These are phyloP conservation scores for Arthrobotrys sphaeroides DNA, from an alignment of 2,329 filamentous ascomycete species.

Conservation along the genomic window DNA sequence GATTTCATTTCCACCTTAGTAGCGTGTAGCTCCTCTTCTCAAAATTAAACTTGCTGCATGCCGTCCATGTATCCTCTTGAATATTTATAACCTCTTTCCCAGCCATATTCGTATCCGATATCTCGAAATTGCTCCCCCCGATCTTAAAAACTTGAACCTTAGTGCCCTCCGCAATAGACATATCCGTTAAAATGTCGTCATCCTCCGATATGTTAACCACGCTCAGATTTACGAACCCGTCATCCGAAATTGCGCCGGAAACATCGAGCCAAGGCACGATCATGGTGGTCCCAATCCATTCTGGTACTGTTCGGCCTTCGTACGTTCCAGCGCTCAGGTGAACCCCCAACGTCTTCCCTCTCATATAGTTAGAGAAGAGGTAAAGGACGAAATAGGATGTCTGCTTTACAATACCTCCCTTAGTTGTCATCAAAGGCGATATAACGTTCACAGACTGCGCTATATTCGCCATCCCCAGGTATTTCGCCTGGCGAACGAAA, in stretches of 20 bases:
- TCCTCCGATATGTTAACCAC: slow-evolving; percentile 77
- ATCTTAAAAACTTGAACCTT: slow-evolving; percentile 72
- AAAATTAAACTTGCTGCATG: slow-evolving; percentile 71
- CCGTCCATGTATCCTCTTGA: slow-evolving; percentile 72
- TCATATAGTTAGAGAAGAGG: slow-evolving; percentile 77
- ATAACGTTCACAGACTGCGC: slow-evolving; percentile 83
- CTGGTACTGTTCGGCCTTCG: slow-evolving; percentile 72
- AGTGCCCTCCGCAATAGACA: slow-evolving; percentile 65
- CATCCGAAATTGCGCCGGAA: slow-evolving; percentile 68
- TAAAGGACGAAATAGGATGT: slow-evolving; percentile 79
- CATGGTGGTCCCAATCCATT: slow-evolving; percentile 72
- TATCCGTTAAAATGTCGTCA: slow-evolving; percentile 68
- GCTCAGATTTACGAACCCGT: slow-evolving; percentile 71
- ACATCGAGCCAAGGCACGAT: slow-evolving; percentile 77
- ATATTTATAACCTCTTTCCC: slow-evolving; percentile 72
- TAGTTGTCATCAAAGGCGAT: slow-evolving; percentile 76
- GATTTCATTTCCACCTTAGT: slow-evolving; percentile 61
- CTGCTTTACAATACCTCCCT: slow-evolving; percentile 73
- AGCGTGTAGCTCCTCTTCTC: slow-evolving; percentile 76
- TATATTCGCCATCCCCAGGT: slow-evolving; percentile 81
- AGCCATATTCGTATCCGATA: slow-evolving; percentile 68
- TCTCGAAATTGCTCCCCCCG: slow-evolving; percentile 67
- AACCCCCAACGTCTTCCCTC: slow-evolving; percentile 73
- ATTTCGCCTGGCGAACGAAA: slow-evolving; percentile 75
- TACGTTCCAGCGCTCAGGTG: slow-evolving; percentile 74